Evolutionary conservation across 2,329 filamentous ascomycete species (phyloP).

Genomic region (Claviceps pazoutovae): DNA sequence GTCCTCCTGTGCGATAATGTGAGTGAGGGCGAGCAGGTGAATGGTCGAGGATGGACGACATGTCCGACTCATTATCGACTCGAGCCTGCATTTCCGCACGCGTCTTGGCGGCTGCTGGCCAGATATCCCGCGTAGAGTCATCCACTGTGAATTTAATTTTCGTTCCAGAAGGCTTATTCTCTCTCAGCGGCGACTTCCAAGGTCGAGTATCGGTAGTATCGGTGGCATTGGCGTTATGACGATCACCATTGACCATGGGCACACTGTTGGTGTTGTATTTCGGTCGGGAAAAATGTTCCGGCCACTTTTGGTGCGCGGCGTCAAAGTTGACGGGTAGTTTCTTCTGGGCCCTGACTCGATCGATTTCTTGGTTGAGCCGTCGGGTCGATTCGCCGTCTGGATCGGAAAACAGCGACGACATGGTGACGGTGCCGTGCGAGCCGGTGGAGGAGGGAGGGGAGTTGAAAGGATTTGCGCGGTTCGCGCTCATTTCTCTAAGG

Average conservation of each 20-base stretch:
- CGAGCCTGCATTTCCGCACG: conserved; percentile 39
- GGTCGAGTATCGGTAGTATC: conserved; percentile 23
- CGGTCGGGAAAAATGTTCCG: conserved; percentile 33
- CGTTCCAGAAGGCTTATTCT: conserved; percentile 28
- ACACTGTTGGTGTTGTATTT: conserved; percentile 16
- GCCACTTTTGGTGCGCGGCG: conserved; percentile 35
- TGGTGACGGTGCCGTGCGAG: conserved; percentile 41
- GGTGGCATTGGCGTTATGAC: neutral
- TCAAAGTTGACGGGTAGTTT: conserved; percentile 30
- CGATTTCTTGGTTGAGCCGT: conserved; percentile 34
- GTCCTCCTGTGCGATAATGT: conserved; percentile 14
- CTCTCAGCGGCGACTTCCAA: conserved; percentile 25
- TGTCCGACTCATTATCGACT: conserved; percentile 38
- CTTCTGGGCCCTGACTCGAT: conserved; percentile 25
- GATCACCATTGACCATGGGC: conserved; percentile 14
- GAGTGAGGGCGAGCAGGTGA: conserved; percentile 20
- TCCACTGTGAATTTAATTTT: conserved; percentile 21
- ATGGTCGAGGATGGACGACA: conserved; percentile 29
- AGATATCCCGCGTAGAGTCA: conserved; percentile 28
- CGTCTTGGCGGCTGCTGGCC: conserved; percentile 25
- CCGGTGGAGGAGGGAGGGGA: conserved; percentile 45
- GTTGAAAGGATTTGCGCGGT: conserved; percentile 42
- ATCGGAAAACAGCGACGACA: conserved; percentile 38
- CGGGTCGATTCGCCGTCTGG: conserved; percentile 41
- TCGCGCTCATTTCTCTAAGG: conserved; percentile 37